Conservation (phyloP, 345 rosid genomes). For the Corchorus olitorius region DNA sequence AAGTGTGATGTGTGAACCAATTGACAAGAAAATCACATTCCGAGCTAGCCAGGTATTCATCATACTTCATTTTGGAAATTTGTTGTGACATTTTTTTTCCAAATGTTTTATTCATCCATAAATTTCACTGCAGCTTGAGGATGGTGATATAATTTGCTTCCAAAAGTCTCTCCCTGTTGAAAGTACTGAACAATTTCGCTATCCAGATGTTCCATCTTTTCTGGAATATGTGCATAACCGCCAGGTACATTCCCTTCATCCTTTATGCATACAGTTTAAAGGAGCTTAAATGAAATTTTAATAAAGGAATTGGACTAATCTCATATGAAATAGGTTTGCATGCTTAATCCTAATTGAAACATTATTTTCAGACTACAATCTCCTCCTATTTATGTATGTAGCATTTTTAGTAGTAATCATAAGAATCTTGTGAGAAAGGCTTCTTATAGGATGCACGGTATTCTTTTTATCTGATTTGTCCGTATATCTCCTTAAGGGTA, state of each 20-base stretch:
- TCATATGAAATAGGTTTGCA: neutral
- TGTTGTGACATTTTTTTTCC: neutral
- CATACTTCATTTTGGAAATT: neutral
- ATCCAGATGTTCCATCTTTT: constrained; percentile 74
- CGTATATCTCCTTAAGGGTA: neutral
- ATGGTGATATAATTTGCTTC: constrained; percentile 77
- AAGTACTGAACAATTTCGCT: constrained; percentile 43
- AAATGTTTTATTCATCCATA: constrained; percentile 6
- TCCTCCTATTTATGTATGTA: neutral
- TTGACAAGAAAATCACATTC: constrained; percentile 57
- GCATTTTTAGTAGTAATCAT: neutral
- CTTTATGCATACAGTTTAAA: neutral
- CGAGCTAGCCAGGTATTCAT: constrained; percentile 58
- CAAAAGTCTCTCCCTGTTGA: constrained; percentile 52
- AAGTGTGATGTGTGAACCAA: constrained; percentile 62
- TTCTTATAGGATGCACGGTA: neutral
- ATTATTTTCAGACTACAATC: neutral
- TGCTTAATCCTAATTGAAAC: neutral
- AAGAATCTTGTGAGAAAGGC: neutral
- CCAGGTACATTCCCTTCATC: constrained; percentile 40
- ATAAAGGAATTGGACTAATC: neutral
- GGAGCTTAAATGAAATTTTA: neutral
- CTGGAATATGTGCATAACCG: constrained; percentile 77
- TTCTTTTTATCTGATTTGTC: neutral
- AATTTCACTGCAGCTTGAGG: constrained; percentile 58